Evolutionary conservation across 1,284 basidiomycete species (phyloP).

Genomic region (Cryptococcus sp.): DNA sequence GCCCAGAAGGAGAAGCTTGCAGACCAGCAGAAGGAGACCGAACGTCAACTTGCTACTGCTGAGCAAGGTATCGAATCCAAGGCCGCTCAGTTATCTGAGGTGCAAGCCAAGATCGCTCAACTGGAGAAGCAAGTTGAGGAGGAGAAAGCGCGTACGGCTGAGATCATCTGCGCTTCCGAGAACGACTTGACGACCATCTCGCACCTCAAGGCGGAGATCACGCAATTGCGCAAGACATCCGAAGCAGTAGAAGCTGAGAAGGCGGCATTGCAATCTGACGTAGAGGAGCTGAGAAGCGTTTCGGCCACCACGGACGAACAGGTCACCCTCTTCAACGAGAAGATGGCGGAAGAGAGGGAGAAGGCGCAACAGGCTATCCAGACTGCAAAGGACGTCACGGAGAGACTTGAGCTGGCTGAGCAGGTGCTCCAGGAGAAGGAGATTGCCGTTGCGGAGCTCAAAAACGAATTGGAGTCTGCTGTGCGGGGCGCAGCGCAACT

Average conservation of each 20-base stretch:
- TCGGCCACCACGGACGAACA: background rate
- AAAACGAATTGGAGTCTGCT: too few species aligned
- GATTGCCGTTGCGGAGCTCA: too few species aligned
- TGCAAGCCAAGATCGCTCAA: background rate
- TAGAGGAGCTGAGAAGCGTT: background rate
- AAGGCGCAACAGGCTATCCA: background rate
- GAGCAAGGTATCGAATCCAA: background rate
- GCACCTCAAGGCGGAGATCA: too few species aligned
- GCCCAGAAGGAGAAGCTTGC: conserved; percentile 3
- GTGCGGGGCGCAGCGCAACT: too few species aligned
- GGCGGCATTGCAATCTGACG: too few species aligned
- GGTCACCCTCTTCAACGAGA: background rate
- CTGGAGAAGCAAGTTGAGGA: conserved; percentile 1
- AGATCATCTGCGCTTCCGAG: too few species aligned
- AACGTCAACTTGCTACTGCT: background rate
- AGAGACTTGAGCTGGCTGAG: conserved; percentile 3
- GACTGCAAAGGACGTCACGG: conserved; percentile 4
- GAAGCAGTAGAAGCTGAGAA: too few species aligned
- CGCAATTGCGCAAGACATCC: too few species aligned
- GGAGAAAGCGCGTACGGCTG: background rate
- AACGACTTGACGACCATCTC: too few species aligned
- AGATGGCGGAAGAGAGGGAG: conserved; percentile 1
- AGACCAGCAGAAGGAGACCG: background rate
- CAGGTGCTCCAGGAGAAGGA: too few species aligned
- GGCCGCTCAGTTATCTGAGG: background rate